Evolutionary conservation across 2,329 filamentous ascomycete species (phyloP).

Genomic region (Penicillium sp.): DNA sequence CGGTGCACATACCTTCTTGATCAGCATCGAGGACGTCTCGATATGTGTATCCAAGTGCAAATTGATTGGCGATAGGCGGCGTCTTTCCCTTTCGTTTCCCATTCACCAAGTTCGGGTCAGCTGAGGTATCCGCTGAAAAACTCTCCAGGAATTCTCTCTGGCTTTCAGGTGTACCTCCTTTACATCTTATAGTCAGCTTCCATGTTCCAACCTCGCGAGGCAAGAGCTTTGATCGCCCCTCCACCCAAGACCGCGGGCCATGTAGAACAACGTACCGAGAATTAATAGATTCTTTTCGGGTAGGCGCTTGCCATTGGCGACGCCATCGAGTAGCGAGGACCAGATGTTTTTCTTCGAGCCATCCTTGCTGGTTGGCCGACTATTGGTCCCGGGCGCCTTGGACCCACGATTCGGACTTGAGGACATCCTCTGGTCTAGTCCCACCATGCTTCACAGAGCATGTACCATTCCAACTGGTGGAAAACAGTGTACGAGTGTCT

Average conservation of each 20-base stretch:
- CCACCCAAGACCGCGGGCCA: not conserved
- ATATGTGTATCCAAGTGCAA: conserved; percentile 91
- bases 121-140: conserved; percentile 44
- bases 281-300: conserved; percentile 91
- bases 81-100: conserved; percentile 56
- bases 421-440: conserved; percentile 39
- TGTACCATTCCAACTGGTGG: conserved; percentile 34
- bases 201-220: not conserved
- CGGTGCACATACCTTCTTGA: conserved; percentile 68
- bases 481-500: conserved; percentile 1
- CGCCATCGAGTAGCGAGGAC: conserved; percentile 88
- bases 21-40: conserved; percentile 92
- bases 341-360: conserved; percentile 80
- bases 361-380: conserved; percentile 58
- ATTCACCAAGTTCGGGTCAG: conserved; percentile 40
- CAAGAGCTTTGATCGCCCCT: not conserved
- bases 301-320: conserved; percentile 84
- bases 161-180: conserved; percentile 78
- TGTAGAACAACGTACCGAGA: conserved; percentile 60
- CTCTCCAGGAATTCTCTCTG: conserved; percentile 80
- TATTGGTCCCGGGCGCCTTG: conserved; percentile 34
- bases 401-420: conserved; percentile 38
- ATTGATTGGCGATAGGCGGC: conserved; percentile 84
- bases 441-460: conserved; percentile 34
- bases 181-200: conserved; percentile 3